These are phyloP conservation scores for Trametes coccinea DNA, from an alignment of 768 basidiomycete genomes.

Conservation along the genomic window DNA sequence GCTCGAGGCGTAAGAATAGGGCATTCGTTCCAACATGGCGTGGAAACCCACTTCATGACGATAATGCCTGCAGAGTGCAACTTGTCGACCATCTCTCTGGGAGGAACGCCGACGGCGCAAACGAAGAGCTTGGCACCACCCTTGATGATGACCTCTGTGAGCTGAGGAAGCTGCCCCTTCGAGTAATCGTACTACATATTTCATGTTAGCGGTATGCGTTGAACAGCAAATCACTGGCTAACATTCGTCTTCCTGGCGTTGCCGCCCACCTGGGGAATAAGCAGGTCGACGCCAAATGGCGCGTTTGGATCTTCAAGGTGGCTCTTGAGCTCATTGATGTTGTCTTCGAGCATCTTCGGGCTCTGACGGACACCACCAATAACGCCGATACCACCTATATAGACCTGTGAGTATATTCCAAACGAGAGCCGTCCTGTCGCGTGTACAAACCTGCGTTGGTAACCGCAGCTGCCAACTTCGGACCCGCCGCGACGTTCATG, in stretches of 20 bases:
- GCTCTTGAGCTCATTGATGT: conserved; percentile 72
- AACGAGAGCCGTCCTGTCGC: neutral
- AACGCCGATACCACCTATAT: conserved; percentile 73
- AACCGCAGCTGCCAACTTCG: conserved; percentile 83
- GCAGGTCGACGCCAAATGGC: conserved; percentile 80
- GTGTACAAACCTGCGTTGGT: conserved; percentile 70
- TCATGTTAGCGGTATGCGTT: neutral
- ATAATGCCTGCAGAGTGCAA: conserved; percentile 76
- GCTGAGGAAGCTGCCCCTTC: conserved; percentile 70
- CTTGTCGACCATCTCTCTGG: conserved; percentile 78
- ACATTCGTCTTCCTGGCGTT: conserved; percentile 82
- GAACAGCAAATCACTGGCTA: conserved; percentile 13
- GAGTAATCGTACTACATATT: conserved; percentile 66
- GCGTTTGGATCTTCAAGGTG: conserved; percentile 73
- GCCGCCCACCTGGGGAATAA: conserved; percentile 82
- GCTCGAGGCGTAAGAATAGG: neutral
- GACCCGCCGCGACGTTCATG: conserved; percentile 88
- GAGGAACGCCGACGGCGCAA: conserved; percentile 82
- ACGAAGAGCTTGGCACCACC: conserved; percentile 77
- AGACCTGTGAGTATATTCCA: neutral
- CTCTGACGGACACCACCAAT: conserved; percentile 81
- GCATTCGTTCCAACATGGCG: neutral
- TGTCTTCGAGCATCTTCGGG: conserved; percentile 66
- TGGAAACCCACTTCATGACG: conserved; percentile 75
- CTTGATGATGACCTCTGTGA: conserved; percentile 77